A percentile compares a stretch with the other conserved stretches of the same genome.
phyloP scores from a whole-genome alignment of 2,329 filamentous ascomycete genomes.

The Colletotrichum nymphaeae region DNA sequence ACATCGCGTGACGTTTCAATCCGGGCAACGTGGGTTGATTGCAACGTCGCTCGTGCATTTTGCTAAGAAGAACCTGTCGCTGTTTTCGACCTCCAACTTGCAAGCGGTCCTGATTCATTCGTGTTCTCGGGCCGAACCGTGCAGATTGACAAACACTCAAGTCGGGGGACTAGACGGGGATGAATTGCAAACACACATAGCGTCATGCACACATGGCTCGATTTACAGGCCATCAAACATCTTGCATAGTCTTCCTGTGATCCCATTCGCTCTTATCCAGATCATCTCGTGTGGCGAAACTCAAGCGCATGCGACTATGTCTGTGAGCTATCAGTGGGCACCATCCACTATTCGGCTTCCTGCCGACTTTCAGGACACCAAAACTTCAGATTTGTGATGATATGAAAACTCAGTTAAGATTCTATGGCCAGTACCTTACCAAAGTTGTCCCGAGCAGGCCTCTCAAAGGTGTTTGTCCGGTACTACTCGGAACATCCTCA shows the following conservation, averaged over 20 bases:
- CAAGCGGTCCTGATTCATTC: not conserved
- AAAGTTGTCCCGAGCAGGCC: not conserved
- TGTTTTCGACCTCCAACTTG: not conserved
- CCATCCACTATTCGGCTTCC: not conserved
- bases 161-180: not conserved
- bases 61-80: too few relatives aligned
- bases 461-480: too few relatives aligned
- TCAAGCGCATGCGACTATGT: not conserved
- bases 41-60: not conserved
- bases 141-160: conserved; percentile 16
- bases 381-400: too few relatives aligned
- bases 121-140: conserved; percentile 32
- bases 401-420: not conserved
- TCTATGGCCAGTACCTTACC: not conserved
- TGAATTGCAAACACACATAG: not conserved
- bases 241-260: too few relatives aligned
- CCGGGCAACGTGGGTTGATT: not conserved
- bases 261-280: not conserved
- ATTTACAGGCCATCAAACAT: not conserved
- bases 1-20: not conserved
- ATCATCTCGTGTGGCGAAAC: conserved; percentile 12
- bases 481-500: not conserved
- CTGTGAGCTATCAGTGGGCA: not conserved
- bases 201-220: not conserved
- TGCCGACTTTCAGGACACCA: not conserved